These are phyloP conservation scores for Adansonia gregorii DNA, from an alignment of 441 rosid species.

Conservation along the genomic window DNA sequence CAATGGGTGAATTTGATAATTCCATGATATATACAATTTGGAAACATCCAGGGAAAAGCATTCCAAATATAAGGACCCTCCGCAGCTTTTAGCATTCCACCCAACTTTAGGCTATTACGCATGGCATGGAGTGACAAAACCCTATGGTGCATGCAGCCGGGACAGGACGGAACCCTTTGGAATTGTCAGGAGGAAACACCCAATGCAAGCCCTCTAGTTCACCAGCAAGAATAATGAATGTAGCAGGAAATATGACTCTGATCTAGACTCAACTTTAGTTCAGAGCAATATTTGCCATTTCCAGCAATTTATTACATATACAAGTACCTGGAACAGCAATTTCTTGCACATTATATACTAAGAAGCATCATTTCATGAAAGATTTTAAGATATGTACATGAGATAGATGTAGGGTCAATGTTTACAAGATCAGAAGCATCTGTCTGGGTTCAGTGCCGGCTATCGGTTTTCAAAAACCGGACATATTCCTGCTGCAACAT, in stretches of 20 bases:
- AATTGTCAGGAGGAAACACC: neutral
- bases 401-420: neutral
- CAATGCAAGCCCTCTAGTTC: neutral
- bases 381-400: conserved; percentile 21
- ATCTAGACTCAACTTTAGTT: neutral
- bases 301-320: conserved; percentile 13
- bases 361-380: conserved; percentile 10
- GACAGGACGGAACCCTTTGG: neutral
- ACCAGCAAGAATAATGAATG: neutral
- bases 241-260: neutral
- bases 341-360: conserved; percentile 4
- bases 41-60: neutral
- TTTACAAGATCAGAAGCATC: conserved; percentile 22
- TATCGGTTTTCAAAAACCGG: conserved; percentile 59
- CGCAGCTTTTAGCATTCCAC: neutral
- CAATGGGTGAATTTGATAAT: neutral
- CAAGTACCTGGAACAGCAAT: conserved; percentile 10
- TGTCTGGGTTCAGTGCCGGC: conserved; percentile 13
- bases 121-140: neutral
- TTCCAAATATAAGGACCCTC: neutral
- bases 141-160: neutral
- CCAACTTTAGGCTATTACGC: neutral
- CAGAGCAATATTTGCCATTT: conserved; percentile 3
- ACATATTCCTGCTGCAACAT: conserved; percentile 82
- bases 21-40: neutral